A percentile compares a stretch with the other conserved stretches of the same genome.
Evolutionary conservation across 805 yeast species (phyloP).

Genomic region (Yamadazyma scolyti): DNA sequence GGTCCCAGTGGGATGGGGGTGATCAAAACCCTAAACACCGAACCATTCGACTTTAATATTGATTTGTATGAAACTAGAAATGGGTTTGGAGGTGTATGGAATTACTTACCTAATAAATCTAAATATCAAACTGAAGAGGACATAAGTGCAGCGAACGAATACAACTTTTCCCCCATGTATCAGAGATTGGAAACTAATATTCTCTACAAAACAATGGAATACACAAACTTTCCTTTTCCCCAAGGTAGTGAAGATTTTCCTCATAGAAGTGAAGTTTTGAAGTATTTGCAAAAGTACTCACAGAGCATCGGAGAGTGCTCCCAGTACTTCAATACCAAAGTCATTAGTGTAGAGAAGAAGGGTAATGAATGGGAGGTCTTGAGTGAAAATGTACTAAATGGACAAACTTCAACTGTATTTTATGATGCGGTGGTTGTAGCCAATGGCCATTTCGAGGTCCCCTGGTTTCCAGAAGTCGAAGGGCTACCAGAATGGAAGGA

Average conservation of each 20-base stretch:
- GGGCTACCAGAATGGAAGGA: slow-evolving; percentile 31
- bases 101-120: slow-evolving; percentile 16
- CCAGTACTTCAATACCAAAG: slow-evolving; percentile 12
- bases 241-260: slow-evolving; percentile 51
- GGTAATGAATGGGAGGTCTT: slow-evolving; percentile 13
- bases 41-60: slow-evolving; percentile 42
- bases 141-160: slow-evolving; percentile 10
- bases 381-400: slow-evolving; percentile 6
- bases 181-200: slow-evolving; percentile 68
- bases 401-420: slow-evolving; percentile 2
- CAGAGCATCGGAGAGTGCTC: slow-evolving; percentile 16
- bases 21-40: slow-evolving; percentile 59
- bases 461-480: slow-evolving; percentile 28
- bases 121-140: slow-evolving; percentile 5
- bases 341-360: slow-evolving; percentile 10
- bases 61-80: slow-evolving; percentile 58
- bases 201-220: slow-evolving; percentile 64
- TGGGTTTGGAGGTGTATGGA: slow-evolving; percentile 81
- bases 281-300: slow-evolving; percentile 58
- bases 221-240: slow-evolving; percentile 14
- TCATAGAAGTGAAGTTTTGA: slow-evolving; percentile 53
- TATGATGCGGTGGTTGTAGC: slow-evolving; percentile 40
- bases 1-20: slow-evolving; percentile 74
- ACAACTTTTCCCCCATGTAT: slow-evolving; percentile 50
- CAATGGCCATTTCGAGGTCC: slow-evolving; percentile 35